Conservation (phyloP, 78 protist species). For the Isochrysis galbana region DNA sequence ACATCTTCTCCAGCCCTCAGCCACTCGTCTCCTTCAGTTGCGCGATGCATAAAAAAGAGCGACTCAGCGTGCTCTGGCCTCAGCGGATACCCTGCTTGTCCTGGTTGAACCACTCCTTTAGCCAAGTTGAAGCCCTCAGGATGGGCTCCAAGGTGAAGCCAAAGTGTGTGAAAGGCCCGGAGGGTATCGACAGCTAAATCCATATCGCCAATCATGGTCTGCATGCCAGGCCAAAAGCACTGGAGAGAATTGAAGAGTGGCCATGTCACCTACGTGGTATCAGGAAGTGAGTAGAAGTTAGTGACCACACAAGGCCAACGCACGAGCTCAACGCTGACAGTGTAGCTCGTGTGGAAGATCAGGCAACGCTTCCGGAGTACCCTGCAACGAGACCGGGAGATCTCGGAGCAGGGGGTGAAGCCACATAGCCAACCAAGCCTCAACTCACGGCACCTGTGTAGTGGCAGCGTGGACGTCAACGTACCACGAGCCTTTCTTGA, state of each 20-base stretch:
- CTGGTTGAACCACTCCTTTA: background rate
- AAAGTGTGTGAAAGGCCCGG: slow-evolving; percentile 27
- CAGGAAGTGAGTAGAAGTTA: too few species aligned
- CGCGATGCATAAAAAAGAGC: slow-evolving; percentile 60
- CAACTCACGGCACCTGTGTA: background rate
- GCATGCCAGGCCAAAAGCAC: slow-evolving; percentile 85
- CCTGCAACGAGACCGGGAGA: background rate
- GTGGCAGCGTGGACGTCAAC: background rate
- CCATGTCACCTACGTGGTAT: background rate
- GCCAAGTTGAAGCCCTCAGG: background rate
- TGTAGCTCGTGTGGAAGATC: background rate
- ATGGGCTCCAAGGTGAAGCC: background rate
- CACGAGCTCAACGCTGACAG: too few species aligned
- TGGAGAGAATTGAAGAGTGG: slow-evolving; percentile 10
- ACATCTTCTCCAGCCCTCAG: slow-evolving; percentile 33
- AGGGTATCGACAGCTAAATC: slow-evolving; percentile 40
- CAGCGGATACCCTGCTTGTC: slow-evolving; percentile 66
- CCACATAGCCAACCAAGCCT: background rate
- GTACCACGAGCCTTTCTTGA: background rate
- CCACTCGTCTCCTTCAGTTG: slow-evolving; percentile 38
- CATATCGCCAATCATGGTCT: slow-evolving; percentile 54
- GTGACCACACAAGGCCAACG: background rate
- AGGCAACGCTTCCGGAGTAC: background rate
- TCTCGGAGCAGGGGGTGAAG: background rate
- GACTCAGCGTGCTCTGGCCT: slow-evolving; percentile 88